Evolutionary conservation across 495 filamentous ascomycete species (phyloP).

Genomic region (Aspergillus heteromorphus): DNA sequence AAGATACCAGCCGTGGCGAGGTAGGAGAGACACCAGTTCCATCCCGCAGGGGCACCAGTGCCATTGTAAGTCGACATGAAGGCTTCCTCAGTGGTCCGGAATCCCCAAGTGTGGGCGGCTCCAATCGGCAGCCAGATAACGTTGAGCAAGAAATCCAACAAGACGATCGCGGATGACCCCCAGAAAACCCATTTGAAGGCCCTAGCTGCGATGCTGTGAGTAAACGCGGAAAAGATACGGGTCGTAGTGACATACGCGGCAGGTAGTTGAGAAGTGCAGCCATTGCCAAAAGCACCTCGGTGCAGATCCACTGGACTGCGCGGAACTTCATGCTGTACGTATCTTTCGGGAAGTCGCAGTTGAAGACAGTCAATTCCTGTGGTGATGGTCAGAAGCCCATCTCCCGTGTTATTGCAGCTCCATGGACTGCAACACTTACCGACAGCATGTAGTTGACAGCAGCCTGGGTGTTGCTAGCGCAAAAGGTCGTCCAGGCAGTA

Average conservation of each 20-base stretch:
- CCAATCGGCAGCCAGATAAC: conserved; percentile 55
- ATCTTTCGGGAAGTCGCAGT: conserved; percentile 45
- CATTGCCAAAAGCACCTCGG: conserved; percentile 44
- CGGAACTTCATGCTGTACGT: conserved; percentile 45
- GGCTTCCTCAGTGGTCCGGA: conserved; percentile 48
- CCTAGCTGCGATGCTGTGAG: conserved; percentile 25
- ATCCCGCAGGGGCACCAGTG: conserved; percentile 48
- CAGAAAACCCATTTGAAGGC: conserved; percentile 45
- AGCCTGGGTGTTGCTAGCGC: conserved; percentile 49
- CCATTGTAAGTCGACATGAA: conserved; percentile 56
- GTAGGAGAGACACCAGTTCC: conserved; percentile 58
- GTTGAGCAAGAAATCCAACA: conserved; percentile 52
- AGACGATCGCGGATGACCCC: conserved; percentile 41
- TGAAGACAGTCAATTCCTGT: conserved; percentile 50
- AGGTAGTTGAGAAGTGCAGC: conserved; percentile 42
- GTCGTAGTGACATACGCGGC: conserved; percentile 28
- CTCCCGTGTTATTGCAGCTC: not conserved
- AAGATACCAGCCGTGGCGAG: conserved; percentile 54
- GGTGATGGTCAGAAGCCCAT: not conserved
- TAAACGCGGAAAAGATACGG: not conserved
- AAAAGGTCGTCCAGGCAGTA: conserved; percentile 55
- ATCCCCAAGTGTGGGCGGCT: conserved; percentile 47
- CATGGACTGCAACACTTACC: conserved; percentile 18
- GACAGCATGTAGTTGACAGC: conserved; percentile 52
- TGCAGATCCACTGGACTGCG: conserved; percentile 52